Evolutionary conservation across 257 asterid genomes (phyloP).

Genomic region (Solanum sejunctum): DNA sequence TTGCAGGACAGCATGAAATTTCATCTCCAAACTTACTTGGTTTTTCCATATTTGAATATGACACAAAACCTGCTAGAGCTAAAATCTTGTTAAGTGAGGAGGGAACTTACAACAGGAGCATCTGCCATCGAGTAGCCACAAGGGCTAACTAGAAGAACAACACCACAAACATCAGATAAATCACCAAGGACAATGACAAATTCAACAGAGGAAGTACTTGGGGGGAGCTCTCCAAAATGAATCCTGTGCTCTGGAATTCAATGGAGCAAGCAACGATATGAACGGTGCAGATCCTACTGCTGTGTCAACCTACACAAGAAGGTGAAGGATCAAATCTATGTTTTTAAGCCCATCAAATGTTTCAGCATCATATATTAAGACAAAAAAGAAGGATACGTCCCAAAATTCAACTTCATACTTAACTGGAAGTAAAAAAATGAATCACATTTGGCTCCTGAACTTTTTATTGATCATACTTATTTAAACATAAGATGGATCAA

Average conservation of each 20-base stretch:
- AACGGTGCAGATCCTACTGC: slow-evolving; percentile 85
- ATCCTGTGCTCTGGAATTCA: slow-evolving; percentile 52
- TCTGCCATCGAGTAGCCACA: slow-evolving; percentile 87
- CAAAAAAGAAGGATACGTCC: neutral
- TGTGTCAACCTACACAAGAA: slow-evolving; percentile 59
- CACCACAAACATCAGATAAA: slow-evolving; percentile 86
- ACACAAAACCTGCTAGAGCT: neutral
- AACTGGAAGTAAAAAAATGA: neutral
- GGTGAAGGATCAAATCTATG: neutral
- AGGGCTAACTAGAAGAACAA: slow-evolving; percentile 73
- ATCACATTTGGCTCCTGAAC: neutral
- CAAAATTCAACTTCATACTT: neutral
- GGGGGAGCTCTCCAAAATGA: slow-evolving; percentile 92
- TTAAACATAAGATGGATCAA: neutral
- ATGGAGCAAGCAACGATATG: slow-evolving; percentile 66
- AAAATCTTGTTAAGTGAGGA: neutral
- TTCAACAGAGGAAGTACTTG: slow-evolving; percentile 60
- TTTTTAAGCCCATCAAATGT: neutral
- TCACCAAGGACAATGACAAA: slow-evolving; percentile 67
- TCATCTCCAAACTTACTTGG: neutral
- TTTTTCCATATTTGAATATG: neutral
- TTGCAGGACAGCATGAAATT: neutral
- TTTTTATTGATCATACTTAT: neutral
- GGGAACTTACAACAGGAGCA: slow-evolving; percentile 81
- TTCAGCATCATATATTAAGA: neutral